phyloP scores from a whole-genome alignment of 2,329 filamentous ascomycete genomes.

The Emergomyces pasteurianus region DNA sequence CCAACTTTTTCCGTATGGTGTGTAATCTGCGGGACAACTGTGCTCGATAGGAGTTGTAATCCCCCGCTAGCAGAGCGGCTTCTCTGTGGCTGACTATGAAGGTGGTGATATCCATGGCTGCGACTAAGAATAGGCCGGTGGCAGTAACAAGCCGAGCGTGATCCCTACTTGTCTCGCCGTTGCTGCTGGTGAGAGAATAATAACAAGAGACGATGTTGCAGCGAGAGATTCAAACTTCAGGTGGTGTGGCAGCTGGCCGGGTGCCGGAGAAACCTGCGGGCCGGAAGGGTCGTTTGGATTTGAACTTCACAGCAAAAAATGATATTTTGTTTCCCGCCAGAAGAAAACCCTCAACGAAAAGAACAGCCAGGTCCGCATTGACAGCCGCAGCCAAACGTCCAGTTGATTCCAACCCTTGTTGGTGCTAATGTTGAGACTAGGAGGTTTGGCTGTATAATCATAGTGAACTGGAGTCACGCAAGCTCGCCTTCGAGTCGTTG shows the following conservation, averaged over 20 bases:
- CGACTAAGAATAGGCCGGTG: neutral
- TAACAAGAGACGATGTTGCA: too few species aligned
- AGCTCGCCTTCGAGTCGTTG: neutral
- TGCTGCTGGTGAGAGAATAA: neutral
- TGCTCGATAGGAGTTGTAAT: constrained; percentile 73
- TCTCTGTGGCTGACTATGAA: constrained; percentile 71
- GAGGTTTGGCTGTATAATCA: neutral
- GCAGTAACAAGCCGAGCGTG: neutral
- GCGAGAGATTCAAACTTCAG: too few species aligned
- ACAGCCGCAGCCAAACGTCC: neutral
- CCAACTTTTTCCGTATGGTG: constrained; percentile 73
- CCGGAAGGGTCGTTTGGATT: too few species aligned
- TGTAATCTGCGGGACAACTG: constrained; percentile 72
- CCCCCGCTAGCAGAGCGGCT: constrained; percentile 72
- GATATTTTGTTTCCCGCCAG: neutral
- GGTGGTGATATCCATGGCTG: constrained; percentile 74
- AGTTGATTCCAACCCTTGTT: neutral
- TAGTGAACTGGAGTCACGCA: neutral
- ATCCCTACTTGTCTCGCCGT: neutral
- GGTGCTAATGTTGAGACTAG: neutral
- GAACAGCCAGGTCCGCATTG: neutral
- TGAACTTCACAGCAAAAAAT: neutral
- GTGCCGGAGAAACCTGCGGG: constrained; percentile 1
- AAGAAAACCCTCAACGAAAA: neutral
- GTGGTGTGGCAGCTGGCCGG: neutral